Evolutionary conservation across 2,329 filamentous ascomycete species (phyloP), one percentile per base, ranked within the genome.

Genomic region (Hysterium pulicare): DNA sequence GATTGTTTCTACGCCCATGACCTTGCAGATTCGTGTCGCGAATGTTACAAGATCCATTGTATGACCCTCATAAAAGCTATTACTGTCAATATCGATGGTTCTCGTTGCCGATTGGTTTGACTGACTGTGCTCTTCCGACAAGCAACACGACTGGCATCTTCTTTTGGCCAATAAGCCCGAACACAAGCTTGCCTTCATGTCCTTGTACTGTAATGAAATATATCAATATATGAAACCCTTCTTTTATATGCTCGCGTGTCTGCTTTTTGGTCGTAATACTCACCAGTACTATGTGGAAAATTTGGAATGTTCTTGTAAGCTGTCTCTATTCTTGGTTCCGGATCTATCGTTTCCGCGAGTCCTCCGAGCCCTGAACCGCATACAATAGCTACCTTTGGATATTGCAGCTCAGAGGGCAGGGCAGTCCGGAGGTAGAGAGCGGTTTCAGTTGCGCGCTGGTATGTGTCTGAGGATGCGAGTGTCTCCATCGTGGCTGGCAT

Each of bases 41-140:
- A 84, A 83, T 20, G 81, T 81, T 28, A 82, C 75, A 35, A 74
- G 69, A 41, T 81, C 73, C 67, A 84, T 81, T 2, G 75, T 73
- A 57, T 85, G 77, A 24, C 82, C 82, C 65, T 86, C 82, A 58
- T 84, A 86, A 66, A 81, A 84, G 63, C 81, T 83, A 38, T 32
- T 19, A 13, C 38, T 41, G 35, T 61, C 39, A 61, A 48, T 53
- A n/a, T n/a, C n/a, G n/a, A n/a, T n/a, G n/a, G n/a, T n/a, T n/a
- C n/a, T n/a, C n/a, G 44, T 19, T 16, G 11, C 30, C 32, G 4
- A 23, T 34, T 17, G n/a, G n/a, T n/a, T n/a, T 47, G 41, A 72
- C 78, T 73, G 48, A 83, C 81, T 84, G 81, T 53, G 77, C 77
- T 57, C 82, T 73, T 49, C 81, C 82, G 47, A 83, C 79, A 64